Evolutionary conservation across 1,284 basidiomycete genomes (phyloP).

Genomic region (Flammula alnicola): DNA sequence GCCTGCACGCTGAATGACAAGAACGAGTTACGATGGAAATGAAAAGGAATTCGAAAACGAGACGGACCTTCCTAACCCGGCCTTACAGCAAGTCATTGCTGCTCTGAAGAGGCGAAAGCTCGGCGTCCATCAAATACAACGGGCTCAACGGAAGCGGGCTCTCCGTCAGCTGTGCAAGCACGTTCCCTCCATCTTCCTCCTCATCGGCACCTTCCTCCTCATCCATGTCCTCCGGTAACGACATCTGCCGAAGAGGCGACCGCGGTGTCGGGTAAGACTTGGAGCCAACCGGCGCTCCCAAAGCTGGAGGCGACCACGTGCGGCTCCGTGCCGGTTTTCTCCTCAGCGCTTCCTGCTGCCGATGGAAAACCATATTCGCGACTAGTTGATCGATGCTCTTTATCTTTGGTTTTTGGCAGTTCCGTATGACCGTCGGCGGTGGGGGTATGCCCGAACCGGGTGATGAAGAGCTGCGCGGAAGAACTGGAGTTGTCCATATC

Average conservation of each 20-base stretch:
- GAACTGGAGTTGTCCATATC: no score
- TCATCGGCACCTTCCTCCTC: conserved; percentile 6
- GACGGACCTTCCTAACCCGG: neutral
- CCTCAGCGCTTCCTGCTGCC: conserved; percentile 20
- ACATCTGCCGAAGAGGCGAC: conserved; percentile 24
- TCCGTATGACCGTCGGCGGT: no score
- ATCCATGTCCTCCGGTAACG: conserved; percentile 16
- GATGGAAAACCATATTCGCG: conserved; percentile 30
- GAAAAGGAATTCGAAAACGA: neutral
- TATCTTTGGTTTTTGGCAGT: conserved; percentile 21
- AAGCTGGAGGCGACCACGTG: conserved; percentile 1
- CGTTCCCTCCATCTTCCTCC: neutral
- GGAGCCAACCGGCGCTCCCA: neutral
- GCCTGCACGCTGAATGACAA: neutral
- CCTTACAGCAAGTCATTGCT: neutral
- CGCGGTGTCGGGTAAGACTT: conserved; percentile 18
- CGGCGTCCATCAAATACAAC: conserved; percentile 4
- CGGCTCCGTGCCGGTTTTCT: conserved; percentile 5
- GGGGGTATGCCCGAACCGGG: no score
- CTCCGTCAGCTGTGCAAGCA: conserved; percentile 3
- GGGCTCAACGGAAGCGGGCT: conserved; percentile 21
- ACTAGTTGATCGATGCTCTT: conserved; percentile 30
- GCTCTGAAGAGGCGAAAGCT: no score
- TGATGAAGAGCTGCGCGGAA: neutral
- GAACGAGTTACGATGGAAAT: neutral